Evolutionary conservation across 1,139 yeast species (phyloP), one percentile per base, ranked within the genome.

Genomic region (Geotrichum cucujoidarum): DNA sequence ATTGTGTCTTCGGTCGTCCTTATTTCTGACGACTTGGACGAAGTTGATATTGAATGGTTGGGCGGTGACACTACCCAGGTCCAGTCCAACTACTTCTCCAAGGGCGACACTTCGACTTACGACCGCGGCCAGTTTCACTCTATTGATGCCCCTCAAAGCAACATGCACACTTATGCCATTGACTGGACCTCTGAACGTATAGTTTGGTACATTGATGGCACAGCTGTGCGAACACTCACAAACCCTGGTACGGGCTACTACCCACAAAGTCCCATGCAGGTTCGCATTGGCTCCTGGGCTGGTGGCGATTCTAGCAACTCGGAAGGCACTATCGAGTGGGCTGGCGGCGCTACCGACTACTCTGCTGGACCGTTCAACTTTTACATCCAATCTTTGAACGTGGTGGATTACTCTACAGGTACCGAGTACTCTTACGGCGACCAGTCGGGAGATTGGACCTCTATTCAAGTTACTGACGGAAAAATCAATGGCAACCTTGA

Each of bases 1-100:
- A 74, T 88, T 34, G 78, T 88, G 20, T 84, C 95, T 0, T 81
- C 92, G 1, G 80, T 88, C 59, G 87, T 81, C 57, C 71, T 88
- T 52, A 95, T 87, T 64, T 81, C 90, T 57, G 95, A 88, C 63
- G 95, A 83, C 59, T 70, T 81, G 53, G 96, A 88, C 65, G 96
- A 88, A 68, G 78, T 88, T 40, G 96, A 88, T 68, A 66, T 86
- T 47, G 96, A 88, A 65, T 81, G 92, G 78, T 72, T 85, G 48
- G 96, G 96, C 21, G 79, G 84, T 47, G 92, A 86, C 60, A 72
- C 72, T 20, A 72, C 77, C 37, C 78, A 83, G 61, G 81, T 85
- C 60, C 95, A 87, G 67, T 75, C 92, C 31, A 88, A 89, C 65
- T 89, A 69, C 65, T 89, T 87, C 68, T 78, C 87, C 34, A 83